Evolutionary conservation across 1,284 basidiomycete genomes (phyloP).

Genomic region (Austropuccinia psidii): DNA sequence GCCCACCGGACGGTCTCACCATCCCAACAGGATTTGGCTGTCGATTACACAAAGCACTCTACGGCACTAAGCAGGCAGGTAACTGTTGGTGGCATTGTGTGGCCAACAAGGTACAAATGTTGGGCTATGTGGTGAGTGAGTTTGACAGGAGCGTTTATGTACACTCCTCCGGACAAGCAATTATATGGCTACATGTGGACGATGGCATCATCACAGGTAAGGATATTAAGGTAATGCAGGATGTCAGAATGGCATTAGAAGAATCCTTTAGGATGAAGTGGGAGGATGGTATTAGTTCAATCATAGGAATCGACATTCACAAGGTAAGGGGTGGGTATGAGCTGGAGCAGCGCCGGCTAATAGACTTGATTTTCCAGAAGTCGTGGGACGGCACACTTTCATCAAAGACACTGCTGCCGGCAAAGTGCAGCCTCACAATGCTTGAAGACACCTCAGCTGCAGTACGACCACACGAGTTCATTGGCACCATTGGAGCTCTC

Average conservation of each 20-base stretch:
- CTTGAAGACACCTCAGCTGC: too few relatives aligned
- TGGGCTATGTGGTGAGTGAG: background rate
- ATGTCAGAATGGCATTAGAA: background rate
- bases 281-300: background rate
- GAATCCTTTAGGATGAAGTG: background rate
- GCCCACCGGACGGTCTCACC: background rate
- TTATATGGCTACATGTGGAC: conserved; percentile 9
- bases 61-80: conserved; percentile 6
- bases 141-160: conserved; percentile 1
- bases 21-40: background rate
- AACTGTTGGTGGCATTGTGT: conserved; percentile 7
- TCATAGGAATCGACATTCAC: background rate
- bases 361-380: background rate
- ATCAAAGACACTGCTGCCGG: background rate
- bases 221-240: background rate
- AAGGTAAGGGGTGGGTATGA: background rate
- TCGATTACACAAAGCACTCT: background rate
- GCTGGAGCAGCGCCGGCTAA: background rate
- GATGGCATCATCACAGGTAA: background rate
- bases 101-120: background rate
- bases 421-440: background rate
- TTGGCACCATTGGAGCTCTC: background rate
- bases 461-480: background rate
- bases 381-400: background rate
- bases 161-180: too few relatives aligned